These are phyloP conservation scores for Erodium moschatum DNA, from an alignment of 441 rosid genomes.

Conservation along the genomic window DNA sequence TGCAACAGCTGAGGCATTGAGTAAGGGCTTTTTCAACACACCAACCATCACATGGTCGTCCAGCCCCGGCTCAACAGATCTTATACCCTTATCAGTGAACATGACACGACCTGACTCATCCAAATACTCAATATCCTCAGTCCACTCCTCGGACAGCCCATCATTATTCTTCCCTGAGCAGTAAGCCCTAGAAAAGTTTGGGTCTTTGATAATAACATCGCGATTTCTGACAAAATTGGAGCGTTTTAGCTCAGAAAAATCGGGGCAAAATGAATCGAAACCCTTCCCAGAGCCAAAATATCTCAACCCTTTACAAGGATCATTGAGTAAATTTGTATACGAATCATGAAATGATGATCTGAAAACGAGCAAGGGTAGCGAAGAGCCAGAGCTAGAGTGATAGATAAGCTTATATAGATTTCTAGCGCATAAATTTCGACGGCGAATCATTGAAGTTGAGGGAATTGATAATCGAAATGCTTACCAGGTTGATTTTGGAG, in stretches of 20 bases:
- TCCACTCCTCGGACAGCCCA: slow-evolving; percentile 49
- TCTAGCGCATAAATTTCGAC: slow-evolving; percentile 16
- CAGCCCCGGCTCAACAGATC: slow-evolving; percentile 73
- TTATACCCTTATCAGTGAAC: slow-evolving; percentile 65
- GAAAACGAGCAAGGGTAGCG: slow-evolving; percentile 10
- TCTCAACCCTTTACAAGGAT: neutral
- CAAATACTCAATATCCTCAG: slow-evolving; percentile 74
- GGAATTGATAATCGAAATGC: neutral
- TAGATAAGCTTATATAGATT: slow-evolving; percentile 23
- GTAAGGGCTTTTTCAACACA: slow-evolving; percentile 60
- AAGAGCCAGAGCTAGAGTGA: slow-evolving; percentile 23
- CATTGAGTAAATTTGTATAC: neutral
- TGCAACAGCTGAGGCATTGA: slow-evolving; percentile 68
- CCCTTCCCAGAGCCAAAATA: neutral
- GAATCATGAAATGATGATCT: slow-evolving; percentile 6
- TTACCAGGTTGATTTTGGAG: slow-evolving; percentile 1
- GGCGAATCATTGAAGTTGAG: slow-evolving; percentile 21
- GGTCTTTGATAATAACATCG: neutral
- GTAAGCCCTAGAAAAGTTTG: slow-evolving; percentile 34
- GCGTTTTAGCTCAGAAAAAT: neutral
- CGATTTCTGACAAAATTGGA: neutral
- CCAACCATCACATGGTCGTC: slow-evolving; percentile 88
- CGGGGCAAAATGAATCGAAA: neutral
- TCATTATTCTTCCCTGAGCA: slow-evolving; percentile 31
- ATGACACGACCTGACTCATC: slow-evolving; percentile 81